These are phyloP conservation scores for Solanum paucissectum DNA, from an alignment of 257 asterid genomes.

Conservation along the genomic window DNA sequence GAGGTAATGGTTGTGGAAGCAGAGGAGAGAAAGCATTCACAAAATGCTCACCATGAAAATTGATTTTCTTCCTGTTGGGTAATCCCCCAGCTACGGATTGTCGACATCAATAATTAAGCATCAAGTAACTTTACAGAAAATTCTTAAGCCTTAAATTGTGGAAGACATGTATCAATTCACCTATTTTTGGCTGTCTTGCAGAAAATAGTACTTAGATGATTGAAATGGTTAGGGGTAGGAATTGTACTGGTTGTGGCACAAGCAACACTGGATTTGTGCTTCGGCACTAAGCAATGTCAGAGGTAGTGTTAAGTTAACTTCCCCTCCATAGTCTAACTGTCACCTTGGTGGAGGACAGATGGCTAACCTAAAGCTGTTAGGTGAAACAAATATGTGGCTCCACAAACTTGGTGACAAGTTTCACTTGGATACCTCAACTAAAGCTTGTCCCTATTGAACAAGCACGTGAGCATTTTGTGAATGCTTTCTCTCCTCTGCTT, in stretches of 20 bases:
- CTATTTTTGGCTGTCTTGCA: neutral
- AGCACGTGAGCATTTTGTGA: too few species aligned
- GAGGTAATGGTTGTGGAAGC: neutral
- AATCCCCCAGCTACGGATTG: neutral
- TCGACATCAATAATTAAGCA: neutral
- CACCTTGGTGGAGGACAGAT: neutral
- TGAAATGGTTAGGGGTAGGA: neutral
- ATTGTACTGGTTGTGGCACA: neutral
- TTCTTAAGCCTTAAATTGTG: neutral
- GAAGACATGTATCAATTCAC: neutral
- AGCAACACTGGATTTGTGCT: neutral
- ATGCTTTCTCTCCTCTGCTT: too few species aligned
- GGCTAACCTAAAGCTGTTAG: neutral
- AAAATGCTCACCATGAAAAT: neutral
- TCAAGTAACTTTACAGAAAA: neutral
- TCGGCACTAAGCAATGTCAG: neutral
- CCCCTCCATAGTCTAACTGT: neutral
- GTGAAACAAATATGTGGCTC: neutral
- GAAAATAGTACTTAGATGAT: neutral
- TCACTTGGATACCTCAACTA: neutral
- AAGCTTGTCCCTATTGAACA: neutral
- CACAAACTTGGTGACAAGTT: neutral
- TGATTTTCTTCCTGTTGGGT: neutral
- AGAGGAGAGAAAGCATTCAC: neutral
- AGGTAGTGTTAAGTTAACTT: neutral